A percentile compares a stretch with the other conserved stretches of the same genome.
Conservation (phyloP, 306 rosid species). For the Trichosanthes truncata region DNA sequence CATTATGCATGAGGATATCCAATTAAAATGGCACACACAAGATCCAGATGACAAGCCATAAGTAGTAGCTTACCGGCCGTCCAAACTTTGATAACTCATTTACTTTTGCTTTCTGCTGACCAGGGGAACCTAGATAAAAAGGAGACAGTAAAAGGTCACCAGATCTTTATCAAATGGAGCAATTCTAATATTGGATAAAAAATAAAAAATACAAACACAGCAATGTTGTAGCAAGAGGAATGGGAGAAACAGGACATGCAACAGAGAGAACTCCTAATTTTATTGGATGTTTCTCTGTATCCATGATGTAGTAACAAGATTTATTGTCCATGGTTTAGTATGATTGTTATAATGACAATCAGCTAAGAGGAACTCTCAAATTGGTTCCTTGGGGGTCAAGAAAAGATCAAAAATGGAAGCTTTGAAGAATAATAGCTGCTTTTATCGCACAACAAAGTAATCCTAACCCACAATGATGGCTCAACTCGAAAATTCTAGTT, state of each 20-base stretch:
- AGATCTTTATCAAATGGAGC: background rate
- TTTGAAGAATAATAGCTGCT: background rate
- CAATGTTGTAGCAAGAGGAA: background rate
- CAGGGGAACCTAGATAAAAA: slow-evolving; percentile 54
- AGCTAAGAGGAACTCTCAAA: background rate
- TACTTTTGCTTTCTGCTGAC: slow-evolving; percentile 66
- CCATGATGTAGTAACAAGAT: background rate
- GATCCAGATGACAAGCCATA: slow-evolving; percentile 7
- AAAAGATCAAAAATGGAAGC: background rate
- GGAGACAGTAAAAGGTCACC: background rate
- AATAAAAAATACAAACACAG: background rate
- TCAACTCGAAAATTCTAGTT: background rate
- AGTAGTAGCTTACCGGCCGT: slow-evolving; percentile 66
- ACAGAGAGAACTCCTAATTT: background rate
- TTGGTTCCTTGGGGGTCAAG: background rate
- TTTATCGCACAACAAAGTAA: background rate
- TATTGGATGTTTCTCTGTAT: background rate
- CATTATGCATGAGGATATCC: background rate
- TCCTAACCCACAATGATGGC: background rate
- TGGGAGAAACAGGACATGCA: background rate
- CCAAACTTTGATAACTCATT: slow-evolving; percentile 76
- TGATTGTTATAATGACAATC: background rate
- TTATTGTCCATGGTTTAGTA: background rate
- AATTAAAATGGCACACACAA: slow-evolving; percentile 10
- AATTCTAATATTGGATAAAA: background rate